Conservation (phyloP, 1,139 yeast species). For the Pichia sp. region DNA sequence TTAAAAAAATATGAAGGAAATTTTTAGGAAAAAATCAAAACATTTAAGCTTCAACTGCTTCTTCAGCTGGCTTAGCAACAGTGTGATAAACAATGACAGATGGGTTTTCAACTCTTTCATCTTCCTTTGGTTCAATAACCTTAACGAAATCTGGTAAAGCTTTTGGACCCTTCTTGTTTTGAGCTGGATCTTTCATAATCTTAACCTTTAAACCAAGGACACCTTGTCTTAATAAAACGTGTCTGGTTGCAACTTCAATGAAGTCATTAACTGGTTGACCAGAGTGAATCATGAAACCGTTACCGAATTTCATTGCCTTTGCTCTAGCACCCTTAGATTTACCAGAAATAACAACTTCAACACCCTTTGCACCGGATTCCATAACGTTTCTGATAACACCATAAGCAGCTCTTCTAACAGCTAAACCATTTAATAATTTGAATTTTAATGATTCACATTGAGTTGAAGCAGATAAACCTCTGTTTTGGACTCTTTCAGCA, state of each 20-base stretch:
- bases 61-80: not conserved
- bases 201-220: conserved; percentile 98
- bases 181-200: conserved; percentile 98
- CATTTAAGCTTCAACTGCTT: conserved; percentile 6
- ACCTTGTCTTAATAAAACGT: conserved; percentile 99
- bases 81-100: conserved; percentile 66
- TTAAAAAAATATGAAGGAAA: not conserved
- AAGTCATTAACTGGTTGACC: conserved; percentile 99
- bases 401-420: conserved; percentile 99
- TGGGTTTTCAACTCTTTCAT: conserved; percentile 82
- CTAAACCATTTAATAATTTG: conserved; percentile 97
- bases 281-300: conserved; percentile 99
- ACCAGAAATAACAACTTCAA: conserved; percentile 98
- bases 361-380: conserved; percentile 99
- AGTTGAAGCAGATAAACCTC: conserved; percentile 99
- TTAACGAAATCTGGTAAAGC: conserved; percentile 93
- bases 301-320: conserved; percentile 99
- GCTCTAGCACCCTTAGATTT: conserved; percentile 99
- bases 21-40: not conserved
- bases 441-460: conserved; percentile 99
- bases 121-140: conserved; percentile 97
- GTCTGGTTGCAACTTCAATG: conserved; percentile 98
- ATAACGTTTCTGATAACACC: conserved; percentile 99
- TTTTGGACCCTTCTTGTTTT: conserved; percentile 85
- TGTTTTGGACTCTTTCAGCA: conserved; percentile 99